These are phyloP conservation scores for Tricholoma saponaceum DNA, from an alignment of 768 basidiomycete genomes.

Conservation along the genomic window DNA sequence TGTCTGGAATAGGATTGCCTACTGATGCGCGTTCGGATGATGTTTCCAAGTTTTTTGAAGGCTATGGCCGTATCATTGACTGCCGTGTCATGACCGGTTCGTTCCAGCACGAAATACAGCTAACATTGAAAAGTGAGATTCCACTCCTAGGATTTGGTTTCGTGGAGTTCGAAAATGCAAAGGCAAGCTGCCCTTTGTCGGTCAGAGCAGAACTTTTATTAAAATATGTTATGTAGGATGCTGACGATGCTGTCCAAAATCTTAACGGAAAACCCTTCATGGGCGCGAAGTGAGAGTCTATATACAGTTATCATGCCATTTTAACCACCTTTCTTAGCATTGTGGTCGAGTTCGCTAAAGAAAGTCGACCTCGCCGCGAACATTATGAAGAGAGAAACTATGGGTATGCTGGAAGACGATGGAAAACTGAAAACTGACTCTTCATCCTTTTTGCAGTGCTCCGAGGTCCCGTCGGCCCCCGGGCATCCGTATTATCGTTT, in stretches of 20 bases:
- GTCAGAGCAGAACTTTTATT: background rate
- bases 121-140: constrained; percentile 17
- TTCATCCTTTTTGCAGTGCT: constrained; percentile 29
- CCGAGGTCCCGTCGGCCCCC: constrained; percentile 73
- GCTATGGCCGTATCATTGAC: constrained; percentile 84
- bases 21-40: constrained; percentile 81
- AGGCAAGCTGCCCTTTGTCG: constrained; percentile 39
- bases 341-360: constrained; percentile 95
- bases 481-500: constrained; percentile 80
- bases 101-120: constrained; percentile 21
- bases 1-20: constrained; percentile 58
- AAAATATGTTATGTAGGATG: constrained; percentile 55
- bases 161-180: constrained; percentile 88
- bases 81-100: constrained; percentile 92
- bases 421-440: constrained; percentile 4
- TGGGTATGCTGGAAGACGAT: constrained; percentile 40
- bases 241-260: constrained; percentile 86
- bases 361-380: constrained; percentile 82
- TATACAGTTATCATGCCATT: background rate
- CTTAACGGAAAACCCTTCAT: constrained; percentile 89
- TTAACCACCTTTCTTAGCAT: constrained; percentile 48
- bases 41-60: constrained; percentile 85
- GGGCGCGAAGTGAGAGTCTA: constrained; percentile 65
- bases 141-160: constrained; percentile 80
- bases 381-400: constrained; percentile 57